phyloP scores from a whole-genome alignment of 2,329 filamentous ascomycete genomes.

The Teratosphaeria epicoccoides region DNA sequence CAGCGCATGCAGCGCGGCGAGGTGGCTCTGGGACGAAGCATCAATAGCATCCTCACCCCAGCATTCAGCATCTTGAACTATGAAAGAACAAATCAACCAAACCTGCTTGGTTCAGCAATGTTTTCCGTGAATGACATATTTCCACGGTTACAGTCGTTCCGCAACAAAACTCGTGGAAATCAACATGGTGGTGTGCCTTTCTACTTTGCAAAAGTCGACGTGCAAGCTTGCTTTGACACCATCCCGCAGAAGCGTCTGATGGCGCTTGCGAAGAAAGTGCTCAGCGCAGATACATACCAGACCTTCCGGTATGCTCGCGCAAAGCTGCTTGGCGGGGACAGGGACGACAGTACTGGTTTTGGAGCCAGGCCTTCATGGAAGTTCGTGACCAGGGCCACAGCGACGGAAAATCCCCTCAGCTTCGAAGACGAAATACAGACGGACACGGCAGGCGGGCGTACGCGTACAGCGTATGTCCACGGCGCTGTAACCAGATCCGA shows the following conservation, averaged over 20 bases:
- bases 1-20: slow-evolving; percentile 44
- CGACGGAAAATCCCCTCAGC: slow-evolving; percentile 16
- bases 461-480: slow-evolving; percentile 68
- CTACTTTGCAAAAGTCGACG: slow-evolving; percentile 89
- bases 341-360: slow-evolving; percentile 23
- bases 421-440: slow-evolving; percentile 21
- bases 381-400: slow-evolving; percentile 32
- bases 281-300: slow-evolving; percentile 54
- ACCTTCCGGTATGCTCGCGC: slow-evolving; percentile 68
- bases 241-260: slow-evolving; percentile 75
- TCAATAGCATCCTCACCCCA: slow-evolving; percentile 61
- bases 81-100: slow-evolving; percentile 51
- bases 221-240: slow-evolving; percentile 85
- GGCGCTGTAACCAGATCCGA: slow-evolving; percentile 49
- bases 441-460: slow-evolving; percentile 29
- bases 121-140: slow-evolving; percentile 78
- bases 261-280: slow-evolving; percentile 47
- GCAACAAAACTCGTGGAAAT: slow-evolving; percentile 35
- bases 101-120: slow-evolving; percentile 63
- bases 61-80: slow-evolving; percentile 66
- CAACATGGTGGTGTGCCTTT: slow-evolving; percentile 35
- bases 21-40: slow-evolving; percentile 49
- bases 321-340: slow-evolving; percentile 35
- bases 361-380: slow-evolving; percentile 27
- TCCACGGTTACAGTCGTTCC: slow-evolving; percentile 59